Base-by-base conservation (phyloP, 2,329 filamentous ascomycete species). In the Exophiala sideris region DNA sequence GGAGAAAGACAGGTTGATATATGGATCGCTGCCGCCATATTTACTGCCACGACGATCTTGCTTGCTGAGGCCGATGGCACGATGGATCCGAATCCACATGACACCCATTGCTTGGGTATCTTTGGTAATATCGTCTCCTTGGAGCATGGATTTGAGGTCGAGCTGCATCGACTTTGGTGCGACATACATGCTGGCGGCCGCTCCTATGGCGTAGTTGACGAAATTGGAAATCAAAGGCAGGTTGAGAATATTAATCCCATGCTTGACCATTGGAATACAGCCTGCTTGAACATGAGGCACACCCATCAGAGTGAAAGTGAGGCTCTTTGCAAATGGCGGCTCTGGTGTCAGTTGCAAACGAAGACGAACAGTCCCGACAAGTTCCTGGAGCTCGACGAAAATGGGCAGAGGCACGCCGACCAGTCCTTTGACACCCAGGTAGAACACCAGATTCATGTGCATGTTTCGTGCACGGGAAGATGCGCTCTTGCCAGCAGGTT, bases 371-470 rank as follows among this genome's bases (percentile, higher is more conserved):
- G 92, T 97, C 1, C 89, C 90, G 18, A 97, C 88, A n/a, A 97
- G 77, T 14, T 90, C 87, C 62, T 88, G 85, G n/a, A 97, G 77
- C 70, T 96, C 91, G 52, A 95, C 90, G 67, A 87, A 95, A 45
- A 95, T 88, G 0, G 90, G 91, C 16, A 96, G 77, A 0, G 91
- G 91, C 0, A 96, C 85, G 24, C 91, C 91, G 62, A 96, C 94
- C 4, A 96, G 77, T 0, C 91, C 91, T 67, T 88, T 90, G 66
- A 95, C 76, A 53, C 94, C 94, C 1, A 97, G 80, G 61, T 96
- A 97, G 70, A 99, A 97, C 7, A 96, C 83, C 11, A 97, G 73
- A 65, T 95, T 88, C 90, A 96, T 96, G 66, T 95, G 91, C 89
- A 96, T 96, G 68, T 96, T 97, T 62, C 87, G 83, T 5, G 91